Evolutionary conservation across 2,329 filamentous ascomycete species (phyloP), one percentile per base, ranked within the genome.

Genomic region (Biscogniauxia sp.): DNA sequence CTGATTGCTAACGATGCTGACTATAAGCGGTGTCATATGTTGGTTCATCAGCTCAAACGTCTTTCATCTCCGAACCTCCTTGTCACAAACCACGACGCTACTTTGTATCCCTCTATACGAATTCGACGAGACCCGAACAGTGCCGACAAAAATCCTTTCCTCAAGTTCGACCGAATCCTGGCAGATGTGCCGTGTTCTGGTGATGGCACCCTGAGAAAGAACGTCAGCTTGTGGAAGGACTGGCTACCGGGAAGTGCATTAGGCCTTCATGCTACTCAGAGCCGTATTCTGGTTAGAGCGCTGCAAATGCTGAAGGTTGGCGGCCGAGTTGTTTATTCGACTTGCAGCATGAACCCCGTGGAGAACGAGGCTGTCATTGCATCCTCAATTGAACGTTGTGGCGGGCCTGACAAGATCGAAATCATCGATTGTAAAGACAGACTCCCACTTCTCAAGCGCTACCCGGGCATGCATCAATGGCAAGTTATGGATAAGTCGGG

Each of bases 181-280:
- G 94, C 95, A 52, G 95, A 99, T 77, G 95, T 99, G 0, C 95
- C 95, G 52, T 99, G 95, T 81, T 96, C 93, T 4, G 95, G 95
- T 61, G 95, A 99, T 70, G 95, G 95, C 59, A 99, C 95, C 0
- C 81, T 91, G 59, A 87, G 95, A 67, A 99, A 99, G 84, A 99
- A 99, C 72, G 84, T 89, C 62, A 92, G 91, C 74, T 83, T 99
- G 60, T 99, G 95, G 95, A 92, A 91, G 73, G 93, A 97, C 69
- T 99, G 95, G 95, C 89, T 84, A 62, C 92, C 93, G 0, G 88
- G 88, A 60, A 97, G 92, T 72, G 94, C 89, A 3, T 82, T 98
- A 57, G 95, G 94, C 23, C 84, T 99, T 37, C 91, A 97, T 76
- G 79, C 87, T 37, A 96, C 92, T 1, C 95, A 99, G 77, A 84